Evolutionary conservation across 331 rosid genomes (phyloP), one percentile per base, ranked within the genome.

Genomic region (Arachis monticola): DNA sequence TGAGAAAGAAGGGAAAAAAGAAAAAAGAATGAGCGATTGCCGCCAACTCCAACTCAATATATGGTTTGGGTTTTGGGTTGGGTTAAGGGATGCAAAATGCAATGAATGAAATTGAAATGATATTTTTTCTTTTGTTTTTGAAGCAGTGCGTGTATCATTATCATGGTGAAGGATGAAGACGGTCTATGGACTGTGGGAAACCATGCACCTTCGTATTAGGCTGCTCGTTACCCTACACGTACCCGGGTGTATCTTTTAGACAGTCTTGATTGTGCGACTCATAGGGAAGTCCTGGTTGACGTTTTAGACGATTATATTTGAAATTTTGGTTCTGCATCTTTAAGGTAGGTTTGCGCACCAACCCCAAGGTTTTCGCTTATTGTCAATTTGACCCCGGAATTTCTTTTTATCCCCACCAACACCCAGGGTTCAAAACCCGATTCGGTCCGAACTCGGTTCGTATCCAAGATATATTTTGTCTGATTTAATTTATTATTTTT

Each of bases 21-120:
- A 38, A 3, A 38, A 38, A 38, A 38, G 5, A 31, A 44, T 27
- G 30, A 27, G 30, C 30, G 30, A 27, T 27, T 90, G 89, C 96
- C 96, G 92, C 91, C 91, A 90, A 90, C 85, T 85, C 83, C 85
- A 82, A 81, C 85, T 27, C 27, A 10, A 30, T 79, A 74, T 42
- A 72, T 55, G 60, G 22, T 22, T 14, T 14, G 60, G 60, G 60
- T 55, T 14, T 0, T 11, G 56, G 56, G 56, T 51, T 51, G 27
- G 60, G 57, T 51, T 51, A 8, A 3, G 60, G 2, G 4, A n/a
- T 5, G 58, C 30, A 17, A 12, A 52, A 13, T 10, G 55, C 41
- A 48, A 48, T 48, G 53, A 48, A 46, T 27, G 30, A 38, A 38
- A 38, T 38, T 51, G 57, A 1, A 74, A 74, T 80, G n/a, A 50